Percentiles rank a stretch among this genome's conserved stretches.
Conservation (phyloP, 257 asterid genomes). For the Solanum phureja region DNA sequence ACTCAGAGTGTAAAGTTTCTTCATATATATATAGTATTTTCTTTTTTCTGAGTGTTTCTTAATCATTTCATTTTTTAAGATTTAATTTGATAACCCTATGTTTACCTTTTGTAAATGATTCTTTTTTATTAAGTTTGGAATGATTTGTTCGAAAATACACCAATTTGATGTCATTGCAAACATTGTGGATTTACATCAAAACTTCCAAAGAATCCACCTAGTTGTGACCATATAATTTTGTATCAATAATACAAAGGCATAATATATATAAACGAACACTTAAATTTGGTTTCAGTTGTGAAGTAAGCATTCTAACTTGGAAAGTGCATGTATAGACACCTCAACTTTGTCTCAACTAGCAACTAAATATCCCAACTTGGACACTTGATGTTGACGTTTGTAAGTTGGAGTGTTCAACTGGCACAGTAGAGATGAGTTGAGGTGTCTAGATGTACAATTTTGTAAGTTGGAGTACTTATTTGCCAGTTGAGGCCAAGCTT, state of each 20-base stretch:
- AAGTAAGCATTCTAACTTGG: not conserved
- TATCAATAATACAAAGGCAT: not conserved
- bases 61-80: not conserved
- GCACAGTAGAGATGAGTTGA: not conserved
- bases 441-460: too few relatives aligned
- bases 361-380: not conserved
- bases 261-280: not conserved
- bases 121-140: not conserved
- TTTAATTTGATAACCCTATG: not conserved
- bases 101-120: not conserved
- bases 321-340: not conserved
- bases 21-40: not conserved
- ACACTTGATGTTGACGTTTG: too few relatives aligned
- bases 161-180: not conserved
- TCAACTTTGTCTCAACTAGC: not conserved
- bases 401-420: not conserved
- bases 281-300: not conserved
- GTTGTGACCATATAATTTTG: not conserved
- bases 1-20: not conserved
- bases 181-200: not conserved
- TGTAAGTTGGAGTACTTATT: not conserved
- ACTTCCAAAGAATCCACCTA: not conserved
- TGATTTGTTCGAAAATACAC: not conserved
- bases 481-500: not conserved
- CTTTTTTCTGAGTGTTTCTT: not conserved